Base-by-base conservation (phyloP, 345 rosid genomes). In the Gossypium turneri region DNA sequence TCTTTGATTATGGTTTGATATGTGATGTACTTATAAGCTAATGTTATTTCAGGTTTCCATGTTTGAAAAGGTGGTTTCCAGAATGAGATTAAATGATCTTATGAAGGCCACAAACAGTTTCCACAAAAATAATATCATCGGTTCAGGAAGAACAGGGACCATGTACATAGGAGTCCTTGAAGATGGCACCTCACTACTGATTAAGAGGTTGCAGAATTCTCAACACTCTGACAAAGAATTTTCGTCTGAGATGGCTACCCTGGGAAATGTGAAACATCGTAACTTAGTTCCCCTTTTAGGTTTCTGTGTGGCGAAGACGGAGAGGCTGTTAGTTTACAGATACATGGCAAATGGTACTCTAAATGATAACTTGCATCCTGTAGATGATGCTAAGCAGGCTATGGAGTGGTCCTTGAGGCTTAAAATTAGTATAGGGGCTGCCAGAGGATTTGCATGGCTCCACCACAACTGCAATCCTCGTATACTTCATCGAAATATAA, bases 391-490 rank as follows among this genome's bases (percentile, higher is more conserved):
- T 73, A 81, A 51, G 76, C 81, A 80, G 76, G 84, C 85, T 9
- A 62, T 94, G 90, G 95, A 88, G n/a, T 94, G 98, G 98, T 48
- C 98, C 56, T 47, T 84, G 24, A 91, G 97, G 88, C 90, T 94
- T 80, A 90, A 90, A 79, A 88, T 94, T 61, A 93, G 88, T 62
- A 83, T 92, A 52, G 90, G 92, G 56, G 89, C 97, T 12, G 93
- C 98, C 0, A 88, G 76, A 83, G 97, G 94, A 75, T 82, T 94
- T 73, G 98, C 98, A 4, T 94, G 97, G 97, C 95, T 94, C 63
- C 98, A 94, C 80, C 98, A 94, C 73, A 92, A 78, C 81, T 94
- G 97, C 80, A 94, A 88, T 78, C 98, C 98, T n/a, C 92, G 98
- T 38, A 92, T 94, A 66, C 79, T 94, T 75, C 98, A 94, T 80